Evolutionary conservation across 495 filamentous ascomycete genomes (phyloP), one percentile per base, ranked within the genome.

Genomic region (Lasiosphaeria hispida): DNA sequence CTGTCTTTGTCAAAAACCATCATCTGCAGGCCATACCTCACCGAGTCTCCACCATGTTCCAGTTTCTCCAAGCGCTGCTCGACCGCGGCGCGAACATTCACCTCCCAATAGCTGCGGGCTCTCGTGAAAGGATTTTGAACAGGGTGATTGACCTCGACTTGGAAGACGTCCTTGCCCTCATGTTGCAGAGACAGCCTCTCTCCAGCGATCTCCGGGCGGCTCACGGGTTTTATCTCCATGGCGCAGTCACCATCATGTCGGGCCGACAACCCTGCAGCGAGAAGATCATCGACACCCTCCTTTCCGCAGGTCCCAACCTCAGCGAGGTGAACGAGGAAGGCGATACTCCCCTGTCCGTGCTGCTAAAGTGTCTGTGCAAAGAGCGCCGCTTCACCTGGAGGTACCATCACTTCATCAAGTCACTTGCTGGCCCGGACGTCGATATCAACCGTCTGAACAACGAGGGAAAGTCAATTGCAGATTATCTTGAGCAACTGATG

Each of bases 371-470:
- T 14, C 39, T 64, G 11, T 61, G 54, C 54, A 40, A 37, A 0
- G 40, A 61, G 19, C 42, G 58, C 11, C 17, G 8, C 3, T 58
- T 45, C 14, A 53, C 54, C 4, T 64, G 62, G 62, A 58, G 58
- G 30, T 61, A 61, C 23, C 62, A 60, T 43, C 58, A 58, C 23
- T 64, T 60, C 40, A 58, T 64, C 49, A 57, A 53, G 33, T 41
- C 52, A 14, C 44, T 64, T 8, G 14, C n/a, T 4, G 54, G 53
- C 10, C 58, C 58, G 6, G 54, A 39, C 13, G 50, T 64, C 11
- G 62, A 64, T 17, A 56, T 64, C 40, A 64, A 64, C 39, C 58
- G 57, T 10, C 43, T 15, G n/a, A 64, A 64, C 39, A 48, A 45
- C 33, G 62, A 49, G 1, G 53, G 58, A 5, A 44, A 33, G 45